phyloP scores from a whole-genome alignment of 305 asterid species.

The Andrographis paniculata region DNA sequence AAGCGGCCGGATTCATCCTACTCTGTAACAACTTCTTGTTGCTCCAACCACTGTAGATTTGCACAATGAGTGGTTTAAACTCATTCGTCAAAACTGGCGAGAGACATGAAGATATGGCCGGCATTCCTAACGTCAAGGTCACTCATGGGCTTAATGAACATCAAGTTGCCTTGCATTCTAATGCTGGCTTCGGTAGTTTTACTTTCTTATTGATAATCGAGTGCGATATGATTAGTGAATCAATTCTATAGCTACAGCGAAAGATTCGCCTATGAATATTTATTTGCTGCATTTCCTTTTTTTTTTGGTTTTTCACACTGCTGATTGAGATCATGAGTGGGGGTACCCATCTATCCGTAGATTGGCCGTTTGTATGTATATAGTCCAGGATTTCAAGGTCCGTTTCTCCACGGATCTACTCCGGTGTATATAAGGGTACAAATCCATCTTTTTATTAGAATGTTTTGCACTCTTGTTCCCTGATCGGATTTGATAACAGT shows the following conservation, averaged over 20 bases:
- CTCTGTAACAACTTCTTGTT: not conserved
- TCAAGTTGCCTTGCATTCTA: conserved; percentile 41
- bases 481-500: not conserved
- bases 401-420: no score
- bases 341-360: no score
- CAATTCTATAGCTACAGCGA: no score
- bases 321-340: no score
- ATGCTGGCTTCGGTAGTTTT: conserved; percentile 50
- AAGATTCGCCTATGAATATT: no score
- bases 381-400: no score
- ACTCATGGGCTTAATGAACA: conserved; percentile 31
- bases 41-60: conserved; percentile 15
- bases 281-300: no score
- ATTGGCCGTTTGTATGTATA: no score
- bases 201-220: not conserved
- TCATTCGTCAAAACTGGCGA: conserved; percentile 17
- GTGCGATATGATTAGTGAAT: no score
- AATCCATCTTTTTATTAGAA: no score
- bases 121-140: conserved; percentile 36
- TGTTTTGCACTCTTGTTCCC: not conserved
- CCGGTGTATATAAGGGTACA: no score
- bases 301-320: no score
- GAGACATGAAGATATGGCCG: conserved; percentile 24
- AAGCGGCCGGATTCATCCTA: not conserved
- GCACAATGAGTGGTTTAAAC: conserved; percentile 26